Base-by-base conservation (phyloP, 192 early-diverging fungal genomes). In the Umbelopsis vinacea region DNA sequence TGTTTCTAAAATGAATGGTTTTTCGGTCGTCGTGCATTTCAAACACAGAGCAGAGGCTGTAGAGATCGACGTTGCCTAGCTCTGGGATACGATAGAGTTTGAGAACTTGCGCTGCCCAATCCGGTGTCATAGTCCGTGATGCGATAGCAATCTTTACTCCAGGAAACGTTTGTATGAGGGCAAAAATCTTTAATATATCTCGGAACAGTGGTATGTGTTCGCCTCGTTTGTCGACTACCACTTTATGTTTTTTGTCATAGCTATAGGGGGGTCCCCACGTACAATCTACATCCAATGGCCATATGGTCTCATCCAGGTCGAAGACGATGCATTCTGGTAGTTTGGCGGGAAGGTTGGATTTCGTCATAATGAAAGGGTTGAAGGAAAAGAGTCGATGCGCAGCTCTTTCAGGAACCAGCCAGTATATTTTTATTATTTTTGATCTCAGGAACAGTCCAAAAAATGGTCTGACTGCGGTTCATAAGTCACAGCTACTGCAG, bases 301-400 rank as follows among this genome's bases (percentile, higher is more conserved):
- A 81, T 21, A 83, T 19, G 5, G 82, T 83, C 69, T 79, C 77
- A 50, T 83, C 82, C 3, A 83, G 69, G 66, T 83, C 82, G 54
- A 83, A 81, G 6, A 83, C 80, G 26, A 83, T 75, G 57, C 81
- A 69, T 24, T 57, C 73, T 14, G 82, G 82, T 26, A 76, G 57
- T 73, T 69, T 69, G 24, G 33, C 22, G 5, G 50, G 60, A 43
- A 63, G 33, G 14, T 4, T 19, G 14, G 15, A 29, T 9, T 54
- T 63, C 19, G 57, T 37, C 57, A 63, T 63, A 35, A 35, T 9
- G 17, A 19, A 63, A 35, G 33, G 15, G 33, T 29, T 35, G 4
- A 19, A 57, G 54, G 26, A 57, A 37, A 37, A 63, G 19, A 37
- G 17, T 7, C 17, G 26, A 11, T 63, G 26, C 57, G 57, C 57